Base-by-base conservation (phyloP, 192 early-diverging fungal genomes). In the Umbelopsis vinacea region DNA sequence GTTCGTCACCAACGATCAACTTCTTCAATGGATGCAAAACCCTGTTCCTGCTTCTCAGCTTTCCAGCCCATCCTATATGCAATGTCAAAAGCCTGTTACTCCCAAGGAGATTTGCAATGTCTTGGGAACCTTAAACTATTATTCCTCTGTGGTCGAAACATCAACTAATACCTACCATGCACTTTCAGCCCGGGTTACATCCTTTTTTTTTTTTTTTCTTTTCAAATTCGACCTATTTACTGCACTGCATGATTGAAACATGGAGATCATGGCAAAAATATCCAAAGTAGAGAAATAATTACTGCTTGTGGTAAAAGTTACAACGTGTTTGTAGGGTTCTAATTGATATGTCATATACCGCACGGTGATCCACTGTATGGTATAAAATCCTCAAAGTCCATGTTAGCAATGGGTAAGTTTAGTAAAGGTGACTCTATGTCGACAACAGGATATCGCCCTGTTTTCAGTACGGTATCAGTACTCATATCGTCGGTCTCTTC, bases 21-120 rank as follows among this genome's bases (percentile, higher is more conserved):
- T 93, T 38, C 76, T 93, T 23, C 74, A 88, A 71, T 93, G 90
- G 84, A 92, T 93, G 89, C 74, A 92, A 81, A 92, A 93, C 79
- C 91, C 91, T 35, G 91, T 93, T 8, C 89, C 90, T 1, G 88
- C 83, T n/a, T 77, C 76, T 52, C 78, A 93, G 57, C 71, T 93
- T n/a, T 84, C 80, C 22, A 67, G 57, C 15, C 89, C 91, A 66
- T 71, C 84, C 11, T 90, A 92, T 78, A 91, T 93, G 87, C 76
- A 82, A 68, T 91, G 91, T 76, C 52, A 68, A 14, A 55, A 75
- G 38, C 87, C 89, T 19, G 84, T 86, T 3, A 82, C 84, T 29
- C 83, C 83, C 35, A 87, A 86, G 33, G 85, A 84, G 72, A 92
- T 93, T 66, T 93, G 91, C 73, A 92, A 93, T 73, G 91, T 68